phyloP scores from a whole-genome alignment of 495 filamentous ascomycete species.

The Astrothelium subdiscretum region DNA sequence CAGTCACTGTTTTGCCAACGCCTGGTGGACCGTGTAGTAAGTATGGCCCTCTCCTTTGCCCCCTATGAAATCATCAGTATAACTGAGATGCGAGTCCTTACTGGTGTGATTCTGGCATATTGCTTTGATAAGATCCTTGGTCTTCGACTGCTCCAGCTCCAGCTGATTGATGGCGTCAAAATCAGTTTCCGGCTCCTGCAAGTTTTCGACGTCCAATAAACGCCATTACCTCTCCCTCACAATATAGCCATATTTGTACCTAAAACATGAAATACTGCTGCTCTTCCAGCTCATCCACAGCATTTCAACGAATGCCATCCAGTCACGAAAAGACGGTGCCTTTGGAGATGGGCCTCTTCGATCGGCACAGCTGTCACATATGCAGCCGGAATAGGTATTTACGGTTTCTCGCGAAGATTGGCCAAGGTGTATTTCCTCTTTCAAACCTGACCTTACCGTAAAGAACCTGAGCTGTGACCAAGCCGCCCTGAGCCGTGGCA shows the following conservation, averaged over 20 bases:
- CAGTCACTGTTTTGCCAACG: slow-evolving; percentile 5
- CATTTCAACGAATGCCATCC: neutral
- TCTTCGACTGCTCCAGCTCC: slow-evolving; percentile 48
- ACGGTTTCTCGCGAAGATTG: neutral
- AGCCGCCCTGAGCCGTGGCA: too few species aligned
- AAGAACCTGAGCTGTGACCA: too few species aligned
- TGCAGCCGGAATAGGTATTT: neutral
- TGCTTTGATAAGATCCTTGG: slow-evolving; percentile 59
- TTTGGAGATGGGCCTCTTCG: neutral
- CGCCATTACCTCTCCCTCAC: neutral
- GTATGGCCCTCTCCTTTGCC: neutral
- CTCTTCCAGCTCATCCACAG: neutral
- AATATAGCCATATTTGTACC: neutral
- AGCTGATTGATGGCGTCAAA: neutral
- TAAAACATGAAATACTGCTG: neutral
- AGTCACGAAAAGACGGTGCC: too few species aligned
- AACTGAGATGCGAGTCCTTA: neutral
- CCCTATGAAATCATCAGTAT: neutral
- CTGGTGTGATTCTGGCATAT: slow-evolving; percentile 33
- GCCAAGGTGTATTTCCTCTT: neutral
- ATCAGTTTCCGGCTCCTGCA: neutral
- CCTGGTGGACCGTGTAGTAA: slow-evolving; percentile 7
- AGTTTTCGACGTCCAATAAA: neutral
- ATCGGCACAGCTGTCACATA: neutral
- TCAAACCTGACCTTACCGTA: too few species aligned